Evolutionary conservation across 106 monocot species (phyloP).

Genomic region (Triglochin maritima): DNA sequence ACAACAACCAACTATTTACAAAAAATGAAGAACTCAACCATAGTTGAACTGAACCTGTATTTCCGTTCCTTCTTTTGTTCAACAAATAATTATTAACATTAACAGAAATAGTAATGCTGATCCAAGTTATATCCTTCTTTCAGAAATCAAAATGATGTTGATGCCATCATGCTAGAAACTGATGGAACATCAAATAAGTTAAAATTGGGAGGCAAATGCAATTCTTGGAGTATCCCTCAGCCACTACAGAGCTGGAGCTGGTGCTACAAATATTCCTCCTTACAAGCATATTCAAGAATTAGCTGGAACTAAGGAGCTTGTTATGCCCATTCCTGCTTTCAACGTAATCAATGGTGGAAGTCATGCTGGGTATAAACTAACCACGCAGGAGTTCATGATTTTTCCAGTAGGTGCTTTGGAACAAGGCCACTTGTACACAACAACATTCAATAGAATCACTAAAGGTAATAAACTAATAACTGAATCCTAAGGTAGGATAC

Average conservation of each 20-base stretch:
- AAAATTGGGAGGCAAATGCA: slow-evolving; percentile 86
- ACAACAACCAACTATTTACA: no score
- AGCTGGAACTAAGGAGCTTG: slow-evolving; percentile 73
- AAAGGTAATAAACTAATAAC: no score
- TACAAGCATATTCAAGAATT: slow-evolving; percentile 93
- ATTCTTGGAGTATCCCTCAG: slow-evolving; percentile 93
- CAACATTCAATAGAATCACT: no score
- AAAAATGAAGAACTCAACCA: no score
- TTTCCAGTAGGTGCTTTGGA: slow-evolving; percentile 72
- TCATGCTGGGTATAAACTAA: slow-evolving; percentile 94
- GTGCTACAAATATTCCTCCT: slow-evolving; percentile 76
- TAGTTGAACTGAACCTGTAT: no score
- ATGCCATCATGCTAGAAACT: slow-evolving; percentile 77
- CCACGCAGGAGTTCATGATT: slow-evolving; percentile 99
- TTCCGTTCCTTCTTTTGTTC: no score
- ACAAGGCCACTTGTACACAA: no score
- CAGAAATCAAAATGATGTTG: slow-evolving; percentile 74
- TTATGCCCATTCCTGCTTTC: slow-evolving; percentile 98
- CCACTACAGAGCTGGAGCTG: slow-evolving; percentile 83
- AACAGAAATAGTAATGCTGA: no score
- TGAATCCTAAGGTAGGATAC: no score
- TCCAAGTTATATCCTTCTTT: not conserved
- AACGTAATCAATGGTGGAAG: slow-evolving; percentile 98
- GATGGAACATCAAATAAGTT: slow-evolving; percentile 94
- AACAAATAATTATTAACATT: no score